Percentiles rank a stretch among this genome's conserved stretches.
Evolutionary conservation across 2,329 filamentous ascomycete species (phyloP).

Genomic region (Pleurostoma richardsiae): DNA sequence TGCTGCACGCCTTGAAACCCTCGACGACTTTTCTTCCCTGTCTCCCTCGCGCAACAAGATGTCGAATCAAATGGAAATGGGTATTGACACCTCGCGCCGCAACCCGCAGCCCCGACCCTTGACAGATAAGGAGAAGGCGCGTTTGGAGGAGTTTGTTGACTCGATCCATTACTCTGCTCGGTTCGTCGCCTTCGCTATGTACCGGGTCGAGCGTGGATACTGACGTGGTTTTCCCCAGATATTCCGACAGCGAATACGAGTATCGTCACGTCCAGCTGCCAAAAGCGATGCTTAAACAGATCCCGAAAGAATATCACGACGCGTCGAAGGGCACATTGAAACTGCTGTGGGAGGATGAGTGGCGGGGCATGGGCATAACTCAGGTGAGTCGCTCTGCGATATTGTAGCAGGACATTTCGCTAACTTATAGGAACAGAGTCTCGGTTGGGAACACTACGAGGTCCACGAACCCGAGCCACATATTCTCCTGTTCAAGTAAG

Average conservation of each 20-base stretch:
- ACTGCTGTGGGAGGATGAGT: constrained; percentile 96
- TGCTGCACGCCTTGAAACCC: too few relatives aligned
- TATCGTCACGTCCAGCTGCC: constrained; percentile 97
- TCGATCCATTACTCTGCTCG: constrained; percentile 92
- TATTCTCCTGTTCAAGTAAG: constrained; percentile 97
- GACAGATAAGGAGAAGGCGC: constrained; percentile 73
- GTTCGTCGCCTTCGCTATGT: constrained; percentile 22
- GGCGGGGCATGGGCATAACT: constrained; percentile 94
- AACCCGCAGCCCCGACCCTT: constrained; percentile 82
- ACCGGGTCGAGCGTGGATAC: constrained; percentile 4
- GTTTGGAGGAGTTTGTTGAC: constrained; percentile 87
- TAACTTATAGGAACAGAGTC: constrained; percentile 56
- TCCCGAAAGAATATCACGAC: constrained; percentile 93
- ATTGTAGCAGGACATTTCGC: neutral
- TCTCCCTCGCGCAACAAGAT: constrained; percentile 9
- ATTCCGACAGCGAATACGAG: constrained; percentile 88
- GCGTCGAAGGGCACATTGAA: constrained; percentile 86
- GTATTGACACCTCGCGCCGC: constrained; percentile 78
- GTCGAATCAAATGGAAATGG: constrained; percentile 26
- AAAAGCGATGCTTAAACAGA: constrained; percentile 96
- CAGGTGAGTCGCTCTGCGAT: constrained; percentile 57
- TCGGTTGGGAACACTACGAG: constrained; percentile 99
- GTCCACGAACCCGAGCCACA: constrained; percentile 98
- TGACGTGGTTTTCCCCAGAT: constrained; percentile 48
- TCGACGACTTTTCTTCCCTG: too few relatives aligned